Percentiles rank a stretch among this genome's conserved stretches.
phyloP scores from a whole-genome alignment of 1,284 basidiomycete genomes.

The Trichosporon coremiiforme region DNA sequence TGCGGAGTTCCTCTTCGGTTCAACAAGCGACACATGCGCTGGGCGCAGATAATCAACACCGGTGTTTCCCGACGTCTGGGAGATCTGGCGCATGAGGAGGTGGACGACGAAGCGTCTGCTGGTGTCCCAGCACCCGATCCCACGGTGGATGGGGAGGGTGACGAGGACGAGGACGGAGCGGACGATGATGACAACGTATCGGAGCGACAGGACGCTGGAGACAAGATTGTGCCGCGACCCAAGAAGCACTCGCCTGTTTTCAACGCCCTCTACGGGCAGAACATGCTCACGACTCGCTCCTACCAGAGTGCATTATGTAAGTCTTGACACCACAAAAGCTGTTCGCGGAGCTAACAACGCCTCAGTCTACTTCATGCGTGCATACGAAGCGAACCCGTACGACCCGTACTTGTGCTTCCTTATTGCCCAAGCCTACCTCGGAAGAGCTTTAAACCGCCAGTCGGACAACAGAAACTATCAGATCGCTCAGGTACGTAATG shows the following conservation, averaged over 20 bases:
- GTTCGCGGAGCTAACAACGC: conserved; percentile 12
- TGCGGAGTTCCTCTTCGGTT: conserved; percentile 61
- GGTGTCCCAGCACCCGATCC: conserved; percentile 5
- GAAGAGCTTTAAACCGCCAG: conserved; percentile 88
- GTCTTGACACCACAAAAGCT: conserved; percentile 45
- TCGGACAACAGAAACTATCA: conserved; percentile 89
- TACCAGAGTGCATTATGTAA: conserved; percentile 87
- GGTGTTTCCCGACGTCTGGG: conserved; percentile 36
- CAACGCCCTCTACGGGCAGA: conserved; percentile 80
- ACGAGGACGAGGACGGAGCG: conserved; percentile 31
- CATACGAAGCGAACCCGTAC: conserved; percentile 77
- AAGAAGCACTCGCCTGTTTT: conserved; percentile 73
- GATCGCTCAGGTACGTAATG: conserved; percentile 66
- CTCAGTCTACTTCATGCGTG: conserved; percentile 82
- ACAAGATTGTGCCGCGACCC: conserved; percentile 57
- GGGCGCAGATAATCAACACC: conserved; percentile 49
- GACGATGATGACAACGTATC: conserved; percentile 27
- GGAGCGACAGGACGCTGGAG: conserved; percentile 21
- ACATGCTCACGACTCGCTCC: conserved; percentile 79
- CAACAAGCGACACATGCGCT: conserved; percentile 32
- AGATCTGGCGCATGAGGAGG: conserved; percentile 27
- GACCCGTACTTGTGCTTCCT: conserved; percentile 84
- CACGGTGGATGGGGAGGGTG: conserved; percentile 21
- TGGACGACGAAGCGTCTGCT: conserved; percentile 2
- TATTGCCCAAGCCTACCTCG: conserved; percentile 79